These are phyloP conservation scores for Apiospora malaysiana DNA, from an alignment of 2,329 filamentous ascomycete genomes.

Conservation along the genomic window DNA sequence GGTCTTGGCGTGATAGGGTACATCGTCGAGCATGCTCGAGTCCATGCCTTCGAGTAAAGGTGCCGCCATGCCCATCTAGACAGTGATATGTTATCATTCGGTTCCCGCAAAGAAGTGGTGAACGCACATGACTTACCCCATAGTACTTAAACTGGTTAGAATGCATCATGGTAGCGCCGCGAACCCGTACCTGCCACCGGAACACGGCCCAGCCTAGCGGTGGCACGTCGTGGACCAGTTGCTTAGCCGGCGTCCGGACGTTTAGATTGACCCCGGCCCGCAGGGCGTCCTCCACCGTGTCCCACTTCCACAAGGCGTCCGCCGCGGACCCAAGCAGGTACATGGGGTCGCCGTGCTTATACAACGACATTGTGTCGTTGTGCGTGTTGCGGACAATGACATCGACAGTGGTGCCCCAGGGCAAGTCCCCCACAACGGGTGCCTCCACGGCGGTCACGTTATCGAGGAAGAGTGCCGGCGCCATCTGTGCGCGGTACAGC, in stretches of 20 bases:
- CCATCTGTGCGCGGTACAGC: slow-evolving; percentile 26
- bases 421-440: slow-evolving; percentile 22
- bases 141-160: slow-evolving; percentile 27
- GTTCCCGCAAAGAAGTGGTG: not conserved
- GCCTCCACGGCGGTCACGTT: not conserved
- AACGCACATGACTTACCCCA: slow-evolving; percentile 22
- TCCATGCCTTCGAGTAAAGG: slow-evolving; percentile 24
- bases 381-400: slow-evolving; percentile 23
- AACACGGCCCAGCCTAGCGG: slow-evolving; percentile 28
- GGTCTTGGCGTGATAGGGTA: slow-evolving; percentile 23
- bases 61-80: slow-evolving; percentile 24
- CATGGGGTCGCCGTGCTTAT: slow-evolving; percentile 32
- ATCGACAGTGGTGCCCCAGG: slow-evolving; percentile 20
- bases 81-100: not conserved
- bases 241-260: slow-evolving; percentile 25
- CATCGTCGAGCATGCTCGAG: slow-evolving; percentile 13
- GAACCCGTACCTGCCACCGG: slow-evolving; percentile 25
- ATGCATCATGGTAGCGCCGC: slow-evolving; percentile 29
- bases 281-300: slow-evolving; percentile 22
- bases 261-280: slow-evolving; percentile 27
- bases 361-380: slow-evolving; percentile 30
- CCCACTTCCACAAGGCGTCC: slow-evolving; percentile 21
- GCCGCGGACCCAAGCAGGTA: slow-evolving; percentile 29
- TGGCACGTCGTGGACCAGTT: slow-evolving; percentile 27
- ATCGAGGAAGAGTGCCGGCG: slow-evolving; percentile 28